Evolutionary conservation across 768 basidiomycete species (phyloP).

Genomic region (Lactifluus hygrophoroides): DNA sequence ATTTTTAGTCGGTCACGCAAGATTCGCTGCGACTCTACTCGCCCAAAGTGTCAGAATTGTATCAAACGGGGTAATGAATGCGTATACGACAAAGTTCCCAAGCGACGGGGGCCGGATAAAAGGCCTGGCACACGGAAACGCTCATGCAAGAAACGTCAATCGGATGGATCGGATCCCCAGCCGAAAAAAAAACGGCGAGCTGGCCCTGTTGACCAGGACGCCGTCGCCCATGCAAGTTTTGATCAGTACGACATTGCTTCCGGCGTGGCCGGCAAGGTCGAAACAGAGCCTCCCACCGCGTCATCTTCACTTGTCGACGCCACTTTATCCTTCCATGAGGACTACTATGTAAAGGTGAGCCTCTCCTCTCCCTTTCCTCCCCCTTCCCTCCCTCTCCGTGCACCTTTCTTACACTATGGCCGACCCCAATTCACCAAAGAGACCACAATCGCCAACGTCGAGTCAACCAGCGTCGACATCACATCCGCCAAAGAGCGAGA

Average conservation of each 20-base stretch:
- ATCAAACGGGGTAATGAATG: slow-evolving; percentile 68
- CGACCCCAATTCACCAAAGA: slow-evolving; percentile 9
- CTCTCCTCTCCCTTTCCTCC: background rate
- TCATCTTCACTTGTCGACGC: background rate
- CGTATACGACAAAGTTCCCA: slow-evolving; percentile 72
- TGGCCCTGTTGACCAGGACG: slow-evolving; percentile 16
- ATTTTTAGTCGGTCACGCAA: slow-evolving; percentile 66
- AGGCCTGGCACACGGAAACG: slow-evolving; percentile 76
- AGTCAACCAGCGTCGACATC: slow-evolving; percentile 9
- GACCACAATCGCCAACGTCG: slow-evolving; percentile 6
- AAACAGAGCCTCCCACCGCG: slow-evolving; percentile 1
- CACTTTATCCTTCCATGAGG: slow-evolving; percentile 3
- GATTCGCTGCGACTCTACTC: slow-evolving; percentile 78
- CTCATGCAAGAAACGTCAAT: slow-evolving; percentile 73
- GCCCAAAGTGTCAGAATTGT: slow-evolving; percentile 78
- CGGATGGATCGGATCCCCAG: slow-evolving; percentile 37
- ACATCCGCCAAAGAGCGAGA: slow-evolving; percentile 16
- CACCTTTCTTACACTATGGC: background rate
- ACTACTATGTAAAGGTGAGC: slow-evolving; percentile 17
- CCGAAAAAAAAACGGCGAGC: slow-evolving; percentile 30
- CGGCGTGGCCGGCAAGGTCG: slow-evolving; percentile 8
- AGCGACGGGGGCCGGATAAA: slow-evolving; percentile 81
- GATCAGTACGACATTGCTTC: slow-evolving; percentile 12
- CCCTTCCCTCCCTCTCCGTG: background rate
- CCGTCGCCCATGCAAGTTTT: background rate